A percentile compares a stretch with the other conserved stretches of the same genome.
Conservation (phyloP, 1,284 basidiomycete species). For the Erythrobasidium hasegawianum region DNA sequence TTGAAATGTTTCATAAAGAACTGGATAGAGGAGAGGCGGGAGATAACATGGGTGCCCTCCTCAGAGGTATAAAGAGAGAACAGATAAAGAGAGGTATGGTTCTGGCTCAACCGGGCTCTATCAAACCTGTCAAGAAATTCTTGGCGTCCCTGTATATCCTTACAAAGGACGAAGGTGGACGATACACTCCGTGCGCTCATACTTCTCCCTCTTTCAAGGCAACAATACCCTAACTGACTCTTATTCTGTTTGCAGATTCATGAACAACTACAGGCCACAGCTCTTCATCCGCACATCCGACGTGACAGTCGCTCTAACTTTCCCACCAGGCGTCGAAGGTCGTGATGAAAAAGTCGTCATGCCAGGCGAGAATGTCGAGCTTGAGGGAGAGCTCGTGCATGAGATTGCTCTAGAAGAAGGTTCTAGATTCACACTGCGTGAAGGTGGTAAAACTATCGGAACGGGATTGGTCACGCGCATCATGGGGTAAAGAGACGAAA, state of each 20-base stretch:
- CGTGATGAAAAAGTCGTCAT: slow-evolving; percentile 67
- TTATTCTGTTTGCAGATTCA: slow-evolving; percentile 57
- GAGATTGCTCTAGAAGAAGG: slow-evolving; percentile 91
- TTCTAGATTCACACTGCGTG: slow-evolving; percentile 93
- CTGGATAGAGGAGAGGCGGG: slow-evolving; percentile 96
- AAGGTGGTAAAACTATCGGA: slow-evolving; percentile 77
- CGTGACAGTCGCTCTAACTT: slow-evolving; percentile 78
- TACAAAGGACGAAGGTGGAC: slow-evolving; percentile 97
- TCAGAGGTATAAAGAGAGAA: slow-evolving; percentile 96
- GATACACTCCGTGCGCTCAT: slow-evolving; percentile 74
- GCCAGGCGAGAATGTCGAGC: slow-evolving; percentile 97
- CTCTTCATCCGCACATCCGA: slow-evolving; percentile 95
- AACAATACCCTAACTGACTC: no score
- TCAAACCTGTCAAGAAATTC: slow-evolving; percentile 93
- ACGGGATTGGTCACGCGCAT: slow-evolving; percentile 33
- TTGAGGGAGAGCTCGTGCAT: slow-evolving; percentile 77
- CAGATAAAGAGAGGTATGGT: slow-evolving; percentile 93
- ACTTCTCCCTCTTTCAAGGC: no score
- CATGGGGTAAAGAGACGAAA: not conserved
- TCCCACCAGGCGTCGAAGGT: slow-evolving; percentile 65
- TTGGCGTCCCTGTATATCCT: slow-evolving; percentile 85
- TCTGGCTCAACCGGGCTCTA: slow-evolving; percentile 78
- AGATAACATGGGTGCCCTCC: slow-evolving; percentile 98
- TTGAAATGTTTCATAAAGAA: slow-evolving; percentile 99
- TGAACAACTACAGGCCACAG: slow-evolving; percentile 93